Percentiles rank a stretch among this genome's conserved stretches.
These are phyloP conservation scores for Ascomycota sp. DNA, from an alignment of 2,329 filamentous ascomycete species.

Conservation along the genomic window DNA sequence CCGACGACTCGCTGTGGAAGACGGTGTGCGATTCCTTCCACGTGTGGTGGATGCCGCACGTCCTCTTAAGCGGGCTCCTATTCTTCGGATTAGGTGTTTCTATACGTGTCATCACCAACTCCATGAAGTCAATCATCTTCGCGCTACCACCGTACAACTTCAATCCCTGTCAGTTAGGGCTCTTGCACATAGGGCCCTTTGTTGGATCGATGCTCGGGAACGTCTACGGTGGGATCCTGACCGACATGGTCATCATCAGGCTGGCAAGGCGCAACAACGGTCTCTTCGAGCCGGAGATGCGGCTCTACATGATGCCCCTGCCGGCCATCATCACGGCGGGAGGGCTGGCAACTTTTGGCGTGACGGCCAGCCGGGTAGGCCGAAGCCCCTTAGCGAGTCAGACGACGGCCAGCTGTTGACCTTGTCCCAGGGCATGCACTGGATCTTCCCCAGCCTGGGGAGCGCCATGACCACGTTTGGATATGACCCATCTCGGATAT, in stretches of 20 bases:
- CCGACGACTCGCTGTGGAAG: constrained; percentile 4
- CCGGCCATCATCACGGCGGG: constrained; percentile 13
- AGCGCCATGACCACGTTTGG: constrained; percentile 6
- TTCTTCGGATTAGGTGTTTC: constrained; percentile 16
- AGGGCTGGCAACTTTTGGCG: constrained; percentile 19
- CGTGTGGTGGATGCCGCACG: constrained; percentile 13
- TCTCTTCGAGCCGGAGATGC: constrained; percentile 23
- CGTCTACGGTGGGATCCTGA: constrained; percentile 17
- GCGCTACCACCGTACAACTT: constrained; percentile 13
- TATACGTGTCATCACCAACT: constrained; percentile 12
- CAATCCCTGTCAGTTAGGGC: constrained; percentile 7
- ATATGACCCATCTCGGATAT: background rate
- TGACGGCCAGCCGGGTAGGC: constrained; percentile 13
- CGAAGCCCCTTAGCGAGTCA: background rate
- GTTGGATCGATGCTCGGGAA: constrained; percentile 18
- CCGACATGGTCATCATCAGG: constrained; percentile 16
- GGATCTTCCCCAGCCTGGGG: constrained; percentile 17
- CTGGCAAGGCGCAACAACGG: constrained; percentile 18
- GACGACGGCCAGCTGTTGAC: background rate
- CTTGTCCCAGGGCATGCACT: constrained; percentile 19
- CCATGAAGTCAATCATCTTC: constrained; percentile 14
- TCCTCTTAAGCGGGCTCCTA: constrained; percentile 16
- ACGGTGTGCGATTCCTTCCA: constrained; percentile 5
- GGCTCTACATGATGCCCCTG: constrained; percentile 12
- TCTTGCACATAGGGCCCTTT: constrained; percentile 11